Conservation (phyloP, 2,329 filamentous ascomycete species). For the Bipolaris oryzae region DNA sequence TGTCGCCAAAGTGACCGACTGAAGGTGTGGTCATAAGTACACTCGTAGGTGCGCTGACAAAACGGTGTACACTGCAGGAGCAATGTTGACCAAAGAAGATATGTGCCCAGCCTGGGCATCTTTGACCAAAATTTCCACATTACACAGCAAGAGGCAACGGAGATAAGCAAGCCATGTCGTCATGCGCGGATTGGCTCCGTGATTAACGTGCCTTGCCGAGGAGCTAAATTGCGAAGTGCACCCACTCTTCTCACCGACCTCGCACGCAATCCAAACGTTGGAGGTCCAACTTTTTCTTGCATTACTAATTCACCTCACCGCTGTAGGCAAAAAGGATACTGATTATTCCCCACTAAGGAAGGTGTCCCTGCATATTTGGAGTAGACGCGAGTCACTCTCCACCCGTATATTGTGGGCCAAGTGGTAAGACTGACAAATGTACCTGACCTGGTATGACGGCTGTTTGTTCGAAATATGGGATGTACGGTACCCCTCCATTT, state of each 20-base stretch:
- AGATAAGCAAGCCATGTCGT: slow-evolving; percentile 22
- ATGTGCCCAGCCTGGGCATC: slow-evolving; percentile 2
- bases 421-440: slow-evolving; percentile 1
- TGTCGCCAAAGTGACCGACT: neutral
- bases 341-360: neutral
- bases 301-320: slow-evolving; percentile 9
- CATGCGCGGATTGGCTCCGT: slow-evolving; percentile 19
- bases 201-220: slow-evolving; percentile 11
- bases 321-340: neutral
- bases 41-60: neutral
- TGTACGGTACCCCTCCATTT: neutral
- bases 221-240: slow-evolving; percentile 8
- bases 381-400: slow-evolving; percentile 5
- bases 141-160: slow-evolving; percentile 24
- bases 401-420: slow-evolving; percentile 4
- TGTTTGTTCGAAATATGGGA: neutral
- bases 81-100: neutral
- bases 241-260: slow-evolving; percentile 1
- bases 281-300: slow-evolving; percentile 2
- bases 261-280: neutral
- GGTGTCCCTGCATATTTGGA: slow-evolving; percentile 10
- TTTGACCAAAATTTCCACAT: slow-evolving; percentile 3
- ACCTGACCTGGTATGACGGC: neutral
- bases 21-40: neutral
- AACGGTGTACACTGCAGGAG: neutral